Evolutionary conservation across 2,329 filamentous ascomycete genomes (phyloP).

Genomic region (Thielaviopsis punctulata): DNA sequence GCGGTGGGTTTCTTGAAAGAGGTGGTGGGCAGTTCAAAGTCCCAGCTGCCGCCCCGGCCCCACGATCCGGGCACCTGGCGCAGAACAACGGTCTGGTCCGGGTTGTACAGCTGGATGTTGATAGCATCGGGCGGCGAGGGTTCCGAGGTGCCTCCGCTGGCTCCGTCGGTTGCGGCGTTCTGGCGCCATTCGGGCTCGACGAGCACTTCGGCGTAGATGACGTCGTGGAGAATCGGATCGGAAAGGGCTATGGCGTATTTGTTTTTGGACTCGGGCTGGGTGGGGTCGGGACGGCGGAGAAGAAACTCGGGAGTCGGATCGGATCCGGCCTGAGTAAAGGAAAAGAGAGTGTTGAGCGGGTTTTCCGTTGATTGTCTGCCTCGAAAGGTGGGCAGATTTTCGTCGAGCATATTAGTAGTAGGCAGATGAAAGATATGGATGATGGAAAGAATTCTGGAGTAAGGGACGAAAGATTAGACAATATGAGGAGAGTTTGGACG

Average conservation of each 20-base stretch:
- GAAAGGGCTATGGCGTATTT: slow-evolving; percentile 76
- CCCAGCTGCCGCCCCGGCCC: slow-evolving; percentile 68
- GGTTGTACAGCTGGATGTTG: slow-evolving; percentile 80
- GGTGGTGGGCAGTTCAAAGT: slow-evolving; percentile 79
- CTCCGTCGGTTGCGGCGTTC: slow-evolving; percentile 5
- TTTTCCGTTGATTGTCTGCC: slow-evolving; percentile 35
- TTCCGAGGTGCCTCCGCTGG: background rate
- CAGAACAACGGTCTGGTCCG: slow-evolving; percentile 64
- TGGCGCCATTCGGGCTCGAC: slow-evolving; percentile 75
- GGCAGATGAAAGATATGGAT: slow-evolving; percentile 10
- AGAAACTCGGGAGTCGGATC: slow-evolving; percentile 67
- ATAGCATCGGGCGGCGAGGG: slow-evolving; percentile 48
- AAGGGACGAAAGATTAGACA: background rate
- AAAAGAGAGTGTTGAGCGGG: slow-evolving; percentile 38
- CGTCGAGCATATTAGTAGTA: slow-evolving; percentile 60
- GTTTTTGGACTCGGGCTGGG: slow-evolving; percentile 52
- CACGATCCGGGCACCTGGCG: slow-evolving; percentile 58
- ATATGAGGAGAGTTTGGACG: background rate
- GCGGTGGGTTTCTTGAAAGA: slow-evolving; percentile 67
- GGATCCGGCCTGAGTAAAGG: slow-evolving; percentile 54
- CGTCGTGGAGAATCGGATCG: slow-evolving; percentile 62
- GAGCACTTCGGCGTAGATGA: slow-evolving; percentile 76
- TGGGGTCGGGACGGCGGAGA: slow-evolving; percentile 59
- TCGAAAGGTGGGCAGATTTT: slow-evolving; percentile 67
- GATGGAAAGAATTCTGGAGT: background rate